These are phyloP conservation scores for Pythium phragmiticola DNA, from an alignment of 352 stramenopile species.

Conservation along the genomic window DNA sequence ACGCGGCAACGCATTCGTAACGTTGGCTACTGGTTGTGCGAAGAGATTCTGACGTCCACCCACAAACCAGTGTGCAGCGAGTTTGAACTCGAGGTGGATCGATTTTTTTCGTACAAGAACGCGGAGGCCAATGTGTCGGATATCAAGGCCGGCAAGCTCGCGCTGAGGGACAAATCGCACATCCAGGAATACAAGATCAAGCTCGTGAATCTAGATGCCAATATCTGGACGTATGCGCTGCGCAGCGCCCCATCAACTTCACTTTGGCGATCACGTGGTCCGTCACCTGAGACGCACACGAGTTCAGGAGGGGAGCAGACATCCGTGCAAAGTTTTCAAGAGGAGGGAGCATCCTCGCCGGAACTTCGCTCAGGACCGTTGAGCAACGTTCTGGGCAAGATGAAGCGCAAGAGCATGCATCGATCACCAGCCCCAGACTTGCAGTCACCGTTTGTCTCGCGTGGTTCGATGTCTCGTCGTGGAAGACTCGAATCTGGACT, in stretches of 20 bases:
- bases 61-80: constrained; percentile 76
- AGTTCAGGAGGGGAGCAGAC: not conserved
- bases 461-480: constrained; percentile 3
- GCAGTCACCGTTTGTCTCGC: not conserved
- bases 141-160: constrained; percentile 44
- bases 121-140: constrained; percentile 48
- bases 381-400: constrained; percentile 18
- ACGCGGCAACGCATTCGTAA: constrained; percentile 58
- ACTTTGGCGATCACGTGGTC: constrained; percentile 14
- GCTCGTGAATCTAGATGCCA: constrained; percentile 70
- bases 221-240: constrained; percentile 67
- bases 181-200: constrained; percentile 75
- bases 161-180: constrained; percentile 55
- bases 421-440: constrained; percentile 1
- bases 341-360: not conserved
- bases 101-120: constrained; percentile 70
- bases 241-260: constrained; percentile 2
- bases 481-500: constrained; percentile 21
- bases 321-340: constrained; percentile 8
- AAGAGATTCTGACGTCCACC: constrained; percentile 57
- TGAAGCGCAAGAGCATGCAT: constrained; percentile 18
- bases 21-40: constrained; percentile 64
- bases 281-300: constrained; percentile 17
- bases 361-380: constrained; percentile 18
- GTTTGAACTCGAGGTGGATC: constrained; percentile 74